phyloP scores from a whole-genome alignment of 495 filamentous ascomycete genomes.

The Lichenothelia convexa region DNA sequence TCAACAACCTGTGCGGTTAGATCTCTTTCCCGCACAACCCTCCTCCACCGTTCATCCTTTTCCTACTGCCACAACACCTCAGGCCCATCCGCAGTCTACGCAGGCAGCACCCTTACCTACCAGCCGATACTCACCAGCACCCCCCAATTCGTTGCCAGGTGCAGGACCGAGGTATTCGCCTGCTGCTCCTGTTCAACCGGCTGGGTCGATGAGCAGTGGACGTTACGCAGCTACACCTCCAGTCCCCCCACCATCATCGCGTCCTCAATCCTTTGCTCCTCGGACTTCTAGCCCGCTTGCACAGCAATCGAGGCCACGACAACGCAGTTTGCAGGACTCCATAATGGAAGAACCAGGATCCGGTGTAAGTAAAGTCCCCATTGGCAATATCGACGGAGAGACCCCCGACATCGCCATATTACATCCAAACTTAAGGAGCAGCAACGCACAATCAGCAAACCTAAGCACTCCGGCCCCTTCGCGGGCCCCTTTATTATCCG shows the following conservation, averaged over 20 bases:
- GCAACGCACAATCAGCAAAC: too few species aligned
- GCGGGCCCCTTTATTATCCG: not conserved
- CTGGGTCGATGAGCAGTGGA: not conserved
- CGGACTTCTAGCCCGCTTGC: slow-evolving; percentile 75
- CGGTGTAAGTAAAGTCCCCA: too few species aligned
- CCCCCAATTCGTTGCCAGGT: slow-evolving; percentile 11
- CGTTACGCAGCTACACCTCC: slow-evolving; percentile 12
- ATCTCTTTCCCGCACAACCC: too few species aligned
- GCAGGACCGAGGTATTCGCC: not conserved
- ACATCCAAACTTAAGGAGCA: too few species aligned
- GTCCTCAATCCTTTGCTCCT: slow-evolving; percentile 51
- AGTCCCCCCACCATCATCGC: slow-evolving; percentile 22
- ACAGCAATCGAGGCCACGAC: slow-evolving; percentile 34
- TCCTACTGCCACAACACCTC: too few species aligned
- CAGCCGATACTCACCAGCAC: slow-evolving; percentile 45
- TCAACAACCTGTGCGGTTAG: too few species aligned
- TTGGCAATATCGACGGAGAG: too few species aligned
- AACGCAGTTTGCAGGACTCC: too few species aligned
- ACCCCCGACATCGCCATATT: too few species aligned
- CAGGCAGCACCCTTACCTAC: not conserved
- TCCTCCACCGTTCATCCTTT: too few species aligned
- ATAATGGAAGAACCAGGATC: too few species aligned
- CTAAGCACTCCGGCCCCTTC: not conserved
- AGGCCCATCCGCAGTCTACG: too few species aligned
- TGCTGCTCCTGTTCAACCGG: not conserved